These are phyloP conservation scores for Zasmidium cellare DNA, from an alignment of 2,329 filamentous ascomycete species.

Conservation along the genomic window DNA sequence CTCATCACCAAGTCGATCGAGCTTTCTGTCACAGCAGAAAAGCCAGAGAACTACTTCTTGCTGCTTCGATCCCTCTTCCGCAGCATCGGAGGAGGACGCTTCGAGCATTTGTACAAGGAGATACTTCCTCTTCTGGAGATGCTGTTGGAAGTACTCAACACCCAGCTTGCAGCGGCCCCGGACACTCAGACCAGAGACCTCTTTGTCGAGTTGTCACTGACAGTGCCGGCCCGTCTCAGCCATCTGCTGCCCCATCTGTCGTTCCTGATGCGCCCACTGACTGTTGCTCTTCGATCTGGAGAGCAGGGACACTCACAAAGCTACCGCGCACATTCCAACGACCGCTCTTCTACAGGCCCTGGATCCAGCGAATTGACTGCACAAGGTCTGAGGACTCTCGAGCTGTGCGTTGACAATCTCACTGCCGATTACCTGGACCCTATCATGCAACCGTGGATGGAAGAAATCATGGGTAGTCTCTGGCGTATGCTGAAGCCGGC, in stretches of 20 bases:
- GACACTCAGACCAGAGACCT: conserved; percentile 90
- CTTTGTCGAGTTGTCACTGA: conserved; percentile 95
- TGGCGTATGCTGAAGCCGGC: conserved; percentile 94
- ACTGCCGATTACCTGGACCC: conserved; percentile 97
- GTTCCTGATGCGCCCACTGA: conserved; percentile 94
- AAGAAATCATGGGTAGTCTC: conserved; percentile 95
- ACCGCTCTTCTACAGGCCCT: conserved; percentile 22
- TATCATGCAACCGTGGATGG: conserved; percentile 98
- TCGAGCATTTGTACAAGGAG: conserved; percentile 97
- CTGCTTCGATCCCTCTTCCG: conserved; percentile 88
- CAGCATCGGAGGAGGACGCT: conserved; percentile 95
- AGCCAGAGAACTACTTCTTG: conserved; percentile 98
- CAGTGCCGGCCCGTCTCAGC: conserved; percentile 89
- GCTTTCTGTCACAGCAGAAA: conserved; percentile 89
- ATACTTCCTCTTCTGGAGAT: conserved; percentile 95
- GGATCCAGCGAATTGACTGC: conserved; percentile 72
- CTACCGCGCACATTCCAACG: conserved; percentile 20
- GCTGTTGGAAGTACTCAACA: conserved; percentile 96
- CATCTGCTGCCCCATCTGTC: conserved; percentile 93
- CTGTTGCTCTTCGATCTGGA: conserved; percentile 89
- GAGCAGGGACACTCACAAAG: conserved; percentile 45
- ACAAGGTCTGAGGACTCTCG: conserved; percentile 87
- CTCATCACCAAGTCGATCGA: conserved; percentile 98
- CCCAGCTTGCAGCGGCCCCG: conserved; percentile 82
- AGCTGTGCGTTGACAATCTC: conserved; percentile 96